These are phyloP conservation scores for Oryza brachyantha DNA, from an alignment of 176 grass and related monocot genomes.

Conservation along the genomic window DNA sequence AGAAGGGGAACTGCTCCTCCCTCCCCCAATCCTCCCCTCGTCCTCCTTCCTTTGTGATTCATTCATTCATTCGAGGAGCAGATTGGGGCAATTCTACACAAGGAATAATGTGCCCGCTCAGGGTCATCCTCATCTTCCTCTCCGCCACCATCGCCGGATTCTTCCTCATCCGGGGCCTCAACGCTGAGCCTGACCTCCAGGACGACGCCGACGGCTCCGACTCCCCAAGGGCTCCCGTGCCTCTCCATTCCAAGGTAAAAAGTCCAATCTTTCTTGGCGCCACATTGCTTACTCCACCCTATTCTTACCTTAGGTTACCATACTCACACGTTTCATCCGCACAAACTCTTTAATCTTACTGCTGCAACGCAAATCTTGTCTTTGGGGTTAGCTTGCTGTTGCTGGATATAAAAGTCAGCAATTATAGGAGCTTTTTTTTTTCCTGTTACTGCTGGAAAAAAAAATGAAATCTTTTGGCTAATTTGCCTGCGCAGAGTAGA, in stretches of 20 bases:
- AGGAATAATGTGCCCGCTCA: slow-evolving; percentile 90
- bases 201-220: slow-evolving; percentile 14
- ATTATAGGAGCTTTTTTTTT: background rate
- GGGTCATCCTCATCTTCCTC: slow-evolving; percentile 91
- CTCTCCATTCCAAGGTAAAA: slow-evolving; percentile 47
- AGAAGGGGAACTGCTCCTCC: background rate
- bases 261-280: background rate
- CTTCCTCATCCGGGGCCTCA: slow-evolving; percentile 72
- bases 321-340: background rate
- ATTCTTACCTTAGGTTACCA: slow-evolving; percentile 20
- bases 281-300: too few species aligned
- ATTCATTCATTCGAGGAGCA: too few species aligned
- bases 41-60: too few species aligned
- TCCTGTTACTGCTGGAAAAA: background rate
- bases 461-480: background rate
- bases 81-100: too few species aligned
- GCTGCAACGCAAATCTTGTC: background rate
- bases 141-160: slow-evolving; percentile 95
- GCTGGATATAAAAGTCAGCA: background rate
- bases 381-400: background rate
- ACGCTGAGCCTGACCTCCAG: slow-evolving; percentile 47
- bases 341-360: background rate
- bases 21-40: background rate
- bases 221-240: slow-evolving; percentile 8
- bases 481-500: background rate